phyloP scores from a whole-genome alignment of 1,139 yeast species.

The Ashbya aceris region DNA sequence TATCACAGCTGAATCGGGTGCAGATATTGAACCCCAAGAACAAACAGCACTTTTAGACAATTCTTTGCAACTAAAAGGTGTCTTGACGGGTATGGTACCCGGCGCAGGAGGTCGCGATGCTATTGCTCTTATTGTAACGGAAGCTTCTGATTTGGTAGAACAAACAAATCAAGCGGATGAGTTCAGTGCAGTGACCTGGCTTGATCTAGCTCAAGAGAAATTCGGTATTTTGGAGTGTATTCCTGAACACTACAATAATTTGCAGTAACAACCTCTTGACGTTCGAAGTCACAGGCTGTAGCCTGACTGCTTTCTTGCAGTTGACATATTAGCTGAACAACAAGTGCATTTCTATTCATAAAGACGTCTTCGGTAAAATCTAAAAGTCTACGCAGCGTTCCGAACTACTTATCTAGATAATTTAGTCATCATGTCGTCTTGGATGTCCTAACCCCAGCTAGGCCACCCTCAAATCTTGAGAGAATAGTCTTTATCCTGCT shows the following conservation, averaged over 20 bases:
- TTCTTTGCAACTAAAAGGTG: constrained; percentile 55
- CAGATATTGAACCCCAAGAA: constrained; percentile 75
- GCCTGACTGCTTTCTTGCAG: background rate
- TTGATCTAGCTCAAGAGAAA: constrained; percentile 51
- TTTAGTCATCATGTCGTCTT: background rate
- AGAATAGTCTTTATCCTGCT: constrained; percentile 20
- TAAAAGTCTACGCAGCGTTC: too few relatives aligned
- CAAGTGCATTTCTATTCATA: background rate
- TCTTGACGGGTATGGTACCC: constrained; percentile 89
- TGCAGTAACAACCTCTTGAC: too few relatives aligned
- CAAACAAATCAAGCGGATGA: constrained; percentile 26
- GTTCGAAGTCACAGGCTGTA: background rate
- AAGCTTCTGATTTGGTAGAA: constrained; percentile 34
- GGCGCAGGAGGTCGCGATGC: constrained; percentile 99
- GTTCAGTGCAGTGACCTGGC: constrained; percentile 51
- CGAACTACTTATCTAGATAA: too few relatives aligned
- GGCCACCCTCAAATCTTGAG: constrained; percentile 28
- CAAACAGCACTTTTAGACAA: constrained; percentile 68
- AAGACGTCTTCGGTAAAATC: background rate
- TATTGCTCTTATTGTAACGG: constrained; percentile 57
- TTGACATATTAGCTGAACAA: background rate
- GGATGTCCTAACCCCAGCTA: constrained; percentile 26
- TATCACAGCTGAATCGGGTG: constrained; percentile 60
- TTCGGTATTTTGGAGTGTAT: constrained; percentile 38
- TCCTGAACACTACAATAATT: constrained; percentile 16